A percentile compares a stretch with the other conserved stretches of the same genome.
phyloP scores from a whole-genome alignment of 2,329 filamentous ascomycete species.

The Chrysoporthe austroafricana region DNA sequence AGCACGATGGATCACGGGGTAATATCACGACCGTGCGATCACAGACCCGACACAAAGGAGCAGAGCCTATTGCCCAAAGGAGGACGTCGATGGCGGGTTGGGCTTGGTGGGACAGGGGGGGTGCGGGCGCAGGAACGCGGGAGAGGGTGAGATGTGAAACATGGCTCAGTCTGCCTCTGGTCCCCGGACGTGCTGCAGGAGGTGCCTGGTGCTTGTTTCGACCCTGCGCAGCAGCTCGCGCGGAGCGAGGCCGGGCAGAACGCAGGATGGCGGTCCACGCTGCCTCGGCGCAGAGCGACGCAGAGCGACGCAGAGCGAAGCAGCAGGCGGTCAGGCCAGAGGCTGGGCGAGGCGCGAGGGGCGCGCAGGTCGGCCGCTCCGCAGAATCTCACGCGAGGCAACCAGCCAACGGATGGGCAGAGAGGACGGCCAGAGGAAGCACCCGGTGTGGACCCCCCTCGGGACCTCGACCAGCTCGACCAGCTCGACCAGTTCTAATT shows the following conservation, averaged over 20 bases:
- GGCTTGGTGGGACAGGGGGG: background rate
- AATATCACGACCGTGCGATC: constrained; percentile 9
- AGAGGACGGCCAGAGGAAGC: background rate
- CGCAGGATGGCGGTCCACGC: background rate
- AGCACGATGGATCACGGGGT: background rate
- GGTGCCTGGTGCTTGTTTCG: constrained; percentile 8
- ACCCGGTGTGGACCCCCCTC: background rate
- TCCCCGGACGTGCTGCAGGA: background rate
- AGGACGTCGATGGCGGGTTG: constrained; percentile 4
- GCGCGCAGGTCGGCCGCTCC: constrained; percentile 1
- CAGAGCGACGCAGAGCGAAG: too few relatives aligned
- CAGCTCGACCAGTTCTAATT: constrained; percentile 1
- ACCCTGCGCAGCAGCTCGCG: background rate
- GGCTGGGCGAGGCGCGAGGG: too few relatives aligned
- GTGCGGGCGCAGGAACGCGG: constrained; percentile 18
- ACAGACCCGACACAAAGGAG: constrained; percentile 11
- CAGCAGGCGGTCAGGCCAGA: too few relatives aligned
- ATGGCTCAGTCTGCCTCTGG: constrained; percentile 5
- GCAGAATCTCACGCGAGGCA: constrained; percentile 4
- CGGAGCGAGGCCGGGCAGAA: background rate
- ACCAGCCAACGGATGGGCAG: background rate
- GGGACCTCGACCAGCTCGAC: background rate
- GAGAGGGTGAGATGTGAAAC: constrained; percentile 20
- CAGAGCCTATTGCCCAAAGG: constrained; percentile 7
- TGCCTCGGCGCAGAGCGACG: too few relatives aligned